phyloP scores from a whole-genome alignment of 179 eudicot genomes.

The Drosera spatulata region DNA sequence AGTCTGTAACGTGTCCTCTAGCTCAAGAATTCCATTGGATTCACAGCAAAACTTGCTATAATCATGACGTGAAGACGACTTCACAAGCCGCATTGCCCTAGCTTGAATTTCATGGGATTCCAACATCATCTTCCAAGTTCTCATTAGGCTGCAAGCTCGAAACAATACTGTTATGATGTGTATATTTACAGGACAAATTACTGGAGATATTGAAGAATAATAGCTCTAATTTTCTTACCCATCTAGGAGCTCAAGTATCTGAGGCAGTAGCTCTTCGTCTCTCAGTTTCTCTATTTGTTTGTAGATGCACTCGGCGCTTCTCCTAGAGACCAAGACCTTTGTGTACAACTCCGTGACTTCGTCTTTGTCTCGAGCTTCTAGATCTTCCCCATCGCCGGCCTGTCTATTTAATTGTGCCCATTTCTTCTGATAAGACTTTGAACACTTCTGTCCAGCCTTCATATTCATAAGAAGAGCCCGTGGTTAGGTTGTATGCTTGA shows the following conservation, averaged over 20 bases:
- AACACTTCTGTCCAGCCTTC: conserved; percentile 39
- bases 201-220: too few relatives aligned
- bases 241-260: conserved; percentile 37
- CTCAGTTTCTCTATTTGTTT: conserved; percentile 34
- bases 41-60: conserved; percentile 41
- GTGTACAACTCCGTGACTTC: conserved; percentile 28
- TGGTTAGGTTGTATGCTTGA: neutral
- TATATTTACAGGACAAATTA: too few relatives aligned
- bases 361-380: conserved; percentile 15
- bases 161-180: too few relatives aligned
- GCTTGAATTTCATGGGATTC: conserved; percentile 53
- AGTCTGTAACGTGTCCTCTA: conserved; percentile 45
- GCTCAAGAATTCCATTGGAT: conserved; percentile 49
- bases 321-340: conserved; percentile 26
- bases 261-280: conserved; percentile 61
- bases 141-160: conserved; percentile 28
- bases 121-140: conserved; percentile 50
- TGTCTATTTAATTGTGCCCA: conserved; percentile 26
- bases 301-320: conserved; percentile 37
- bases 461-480: neutral
- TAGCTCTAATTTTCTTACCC: conserved; percentile 40
- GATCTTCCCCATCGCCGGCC: conserved; percentile 13
- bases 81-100: conserved; percentile 43
- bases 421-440: conserved; percentile 31
- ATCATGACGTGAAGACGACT: conserved; percentile 29